A percentile compares a stretch with the other conserved stretches of the same genome.
These are phyloP conservation scores for Taphrina flavorubra DNA, from an alignment of 1,139 yeast species.

Conservation along the genomic window DNA sequence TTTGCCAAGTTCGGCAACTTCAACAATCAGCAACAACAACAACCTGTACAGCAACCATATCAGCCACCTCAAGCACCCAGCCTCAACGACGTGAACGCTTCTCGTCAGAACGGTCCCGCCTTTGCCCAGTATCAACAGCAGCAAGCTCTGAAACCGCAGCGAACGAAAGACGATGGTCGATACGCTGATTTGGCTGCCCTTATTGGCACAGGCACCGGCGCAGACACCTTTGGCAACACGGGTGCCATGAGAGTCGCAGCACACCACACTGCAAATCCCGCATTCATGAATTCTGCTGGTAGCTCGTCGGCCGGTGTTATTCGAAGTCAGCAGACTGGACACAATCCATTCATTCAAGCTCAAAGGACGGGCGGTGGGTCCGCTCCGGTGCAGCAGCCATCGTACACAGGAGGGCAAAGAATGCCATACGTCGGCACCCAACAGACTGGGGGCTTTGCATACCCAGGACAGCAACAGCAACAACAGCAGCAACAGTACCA, in stretches of 20 bases:
- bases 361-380: constrained; percentile 38
- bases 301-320: constrained; percentile 29
- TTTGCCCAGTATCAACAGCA: constrained; percentile 39
- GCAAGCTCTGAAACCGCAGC: constrained; percentile 35
- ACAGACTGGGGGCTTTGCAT: constrained; percentile 40
- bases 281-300: constrained; percentile 83
- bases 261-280: constrained; percentile 78
- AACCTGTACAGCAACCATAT: constrained; percentile 25
- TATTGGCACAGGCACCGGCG: constrained; percentile 77
- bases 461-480: constrained; percentile 40
- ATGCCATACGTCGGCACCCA: constrained; percentile 29
- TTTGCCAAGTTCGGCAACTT: constrained; percentile 62
- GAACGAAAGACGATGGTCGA: constrained; percentile 49
- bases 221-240: constrained; percentile 94
- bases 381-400: constrained; percentile 21
- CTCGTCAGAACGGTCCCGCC: constrained; percentile 21
- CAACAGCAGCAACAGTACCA: constrained; percentile 24
- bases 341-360: constrained; percentile 39
- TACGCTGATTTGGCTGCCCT: constrained; percentile 76
- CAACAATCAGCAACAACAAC: neutral
- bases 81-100: constrained; percentile 16
- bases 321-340: constrained; percentile 43
- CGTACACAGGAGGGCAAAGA: constrained; percentile 26
- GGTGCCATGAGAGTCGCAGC: constrained; percentile 91
- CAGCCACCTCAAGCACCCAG: constrained; percentile 37